A percentile compares a stretch with the other conserved stretches of the same genome.
Conservation (phyloP, 129 eudicot genomes). For the carrot (Daucus carota) region DNA sequence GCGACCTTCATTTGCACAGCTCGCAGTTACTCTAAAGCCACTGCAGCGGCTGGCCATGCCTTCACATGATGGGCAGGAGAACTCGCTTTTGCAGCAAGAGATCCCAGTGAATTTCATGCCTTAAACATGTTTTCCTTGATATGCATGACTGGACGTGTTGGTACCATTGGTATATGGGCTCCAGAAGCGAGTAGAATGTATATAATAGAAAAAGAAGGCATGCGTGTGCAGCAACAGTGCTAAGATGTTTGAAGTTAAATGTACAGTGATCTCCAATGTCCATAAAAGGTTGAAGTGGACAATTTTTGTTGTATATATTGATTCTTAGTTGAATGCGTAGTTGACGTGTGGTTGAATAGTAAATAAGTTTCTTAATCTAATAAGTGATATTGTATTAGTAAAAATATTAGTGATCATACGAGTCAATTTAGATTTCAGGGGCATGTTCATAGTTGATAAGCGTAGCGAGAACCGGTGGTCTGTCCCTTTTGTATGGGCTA, state of each 20-base stretch:
- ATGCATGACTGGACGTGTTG: background rate
- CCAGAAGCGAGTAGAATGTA: background rate
- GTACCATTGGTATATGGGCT: background rate
- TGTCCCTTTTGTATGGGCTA: too few relatives aligned
- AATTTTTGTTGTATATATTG: constrained; percentile 4
- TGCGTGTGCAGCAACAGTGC: background rate
- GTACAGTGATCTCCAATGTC: background rate
- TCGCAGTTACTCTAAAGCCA: constrained; percentile 75
- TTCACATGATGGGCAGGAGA: constrained; percentile 40
- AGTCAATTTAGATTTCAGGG: too few relatives aligned
- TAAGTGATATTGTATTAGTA: too few relatives aligned
- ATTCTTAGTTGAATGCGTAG: background rate
- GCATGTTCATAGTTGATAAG: too few relatives aligned
- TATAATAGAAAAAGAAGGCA: background rate
- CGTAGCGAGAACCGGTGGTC: too few relatives aligned
- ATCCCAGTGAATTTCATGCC: constrained; percentile 40
- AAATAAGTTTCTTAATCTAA: too few relatives aligned
- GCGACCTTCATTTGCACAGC: constrained; percentile 94
- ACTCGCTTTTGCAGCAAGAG: constrained; percentile 20
- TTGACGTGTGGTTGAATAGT: too few relatives aligned
- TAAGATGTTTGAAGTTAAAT: background rate
- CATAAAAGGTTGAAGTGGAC: background rate
- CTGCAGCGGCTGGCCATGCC: constrained; percentile 60
- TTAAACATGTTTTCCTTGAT: constrained; percentile 10
- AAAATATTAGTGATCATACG: too few relatives aligned